These are phyloP conservation scores for Hyaloperonospora brassicae DNA, from an alignment of 352 stramenopile genomes.

Conservation along the genomic window DNA sequence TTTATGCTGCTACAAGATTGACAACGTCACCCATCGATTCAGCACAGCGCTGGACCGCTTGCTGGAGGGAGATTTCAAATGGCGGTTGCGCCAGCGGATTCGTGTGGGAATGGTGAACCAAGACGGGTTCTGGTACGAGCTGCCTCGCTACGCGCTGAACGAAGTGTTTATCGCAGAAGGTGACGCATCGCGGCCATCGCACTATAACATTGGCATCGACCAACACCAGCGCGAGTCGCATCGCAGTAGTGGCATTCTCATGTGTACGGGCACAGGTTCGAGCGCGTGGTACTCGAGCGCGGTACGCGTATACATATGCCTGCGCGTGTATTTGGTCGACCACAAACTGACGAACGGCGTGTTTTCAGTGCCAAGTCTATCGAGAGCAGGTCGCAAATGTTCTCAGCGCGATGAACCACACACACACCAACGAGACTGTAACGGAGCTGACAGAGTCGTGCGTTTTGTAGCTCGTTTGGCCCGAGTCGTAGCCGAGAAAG, in stretches of 20 bases:
- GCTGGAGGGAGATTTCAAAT: conserved; percentile 67
- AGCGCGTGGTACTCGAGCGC: conserved; percentile 84
- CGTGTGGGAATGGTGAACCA: conserved; percentile 85
- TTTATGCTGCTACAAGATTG: conserved; percentile 80
- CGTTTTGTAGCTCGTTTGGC: conserved; percentile 8
- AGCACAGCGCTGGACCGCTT: conserved; percentile 57
- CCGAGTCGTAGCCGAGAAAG: background rate
- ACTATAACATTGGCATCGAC: conserved; percentile 86
- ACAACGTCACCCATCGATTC: conserved; percentile 72
- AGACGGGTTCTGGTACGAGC: conserved; percentile 81
- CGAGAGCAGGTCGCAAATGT: conserved; percentile 80
- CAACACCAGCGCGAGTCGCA: conserved; percentile 84
- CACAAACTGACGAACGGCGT: conserved; percentile 4
- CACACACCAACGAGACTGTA: conserved; percentile 82
- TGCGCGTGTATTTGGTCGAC: background rate
- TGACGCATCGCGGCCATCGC: conserved; percentile 73
- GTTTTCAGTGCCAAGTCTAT: conserved; percentile 73
- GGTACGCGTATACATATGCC: conserved; percentile 30
- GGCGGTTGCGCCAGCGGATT: conserved; percentile 75
- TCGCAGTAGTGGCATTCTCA: conserved; percentile 82
- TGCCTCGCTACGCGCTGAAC: conserved; percentile 80
- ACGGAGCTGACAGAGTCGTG: conserved; percentile 83
- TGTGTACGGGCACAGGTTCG: conserved; percentile 82
- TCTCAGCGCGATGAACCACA: conserved; percentile 77
- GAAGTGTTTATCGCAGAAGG: conserved; percentile 87